phyloP scores from a whole-genome alignment of 1,284 basidiomycete genomes.

The Singerocomus inundabilis region DNA sequence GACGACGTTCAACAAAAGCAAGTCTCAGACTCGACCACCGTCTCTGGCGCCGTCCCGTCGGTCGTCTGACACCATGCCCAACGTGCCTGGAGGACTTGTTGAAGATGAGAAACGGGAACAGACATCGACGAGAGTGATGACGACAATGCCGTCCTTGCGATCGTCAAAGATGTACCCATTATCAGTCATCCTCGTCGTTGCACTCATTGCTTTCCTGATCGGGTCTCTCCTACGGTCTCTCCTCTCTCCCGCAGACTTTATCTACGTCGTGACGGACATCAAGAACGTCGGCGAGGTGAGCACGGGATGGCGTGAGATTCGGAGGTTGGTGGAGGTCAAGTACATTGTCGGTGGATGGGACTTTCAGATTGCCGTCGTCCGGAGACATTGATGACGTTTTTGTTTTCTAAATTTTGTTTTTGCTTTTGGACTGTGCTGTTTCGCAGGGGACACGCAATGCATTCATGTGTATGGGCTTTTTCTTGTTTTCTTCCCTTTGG shows the following conservation, averaged over 20 bases:
- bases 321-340: slow-evolving; percentile 75
- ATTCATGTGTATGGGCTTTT: too few species aligned
- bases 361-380: slow-evolving; percentile 75
- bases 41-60: slow-evolving; percentile 28
- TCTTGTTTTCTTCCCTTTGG: too few species aligned
- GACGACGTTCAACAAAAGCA: slow-evolving; percentile 17
- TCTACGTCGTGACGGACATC: slow-evolving; percentile 67
- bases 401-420: too few species aligned
- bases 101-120: slow-evolving; percentile 14
- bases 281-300: slow-evolving; percentile 49
- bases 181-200: slow-evolving; percentile 73
- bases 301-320: slow-evolving; percentile 79
- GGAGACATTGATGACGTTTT: slow-evolving; percentile 50
- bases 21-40: slow-evolving; percentile 14
- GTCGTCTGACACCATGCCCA: slow-evolving; percentile 21
- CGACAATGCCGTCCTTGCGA: neutral
- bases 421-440: too few species aligned
- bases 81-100: slow-evolving; percentile 24
- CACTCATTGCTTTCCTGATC: slow-evolving; percentile 86
- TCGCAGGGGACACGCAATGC: too few species aligned
- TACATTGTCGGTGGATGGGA: slow-evolving; percentile 79
- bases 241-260: slow-evolving; percentile 88
- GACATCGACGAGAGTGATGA: neutral
- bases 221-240: slow-evolving; percentile 88
- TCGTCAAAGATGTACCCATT: slow-evolving; percentile 39